Conservation (phyloP, 1,139 yeast genomes). For the Hanseniaspora gamundiae region DNA sequence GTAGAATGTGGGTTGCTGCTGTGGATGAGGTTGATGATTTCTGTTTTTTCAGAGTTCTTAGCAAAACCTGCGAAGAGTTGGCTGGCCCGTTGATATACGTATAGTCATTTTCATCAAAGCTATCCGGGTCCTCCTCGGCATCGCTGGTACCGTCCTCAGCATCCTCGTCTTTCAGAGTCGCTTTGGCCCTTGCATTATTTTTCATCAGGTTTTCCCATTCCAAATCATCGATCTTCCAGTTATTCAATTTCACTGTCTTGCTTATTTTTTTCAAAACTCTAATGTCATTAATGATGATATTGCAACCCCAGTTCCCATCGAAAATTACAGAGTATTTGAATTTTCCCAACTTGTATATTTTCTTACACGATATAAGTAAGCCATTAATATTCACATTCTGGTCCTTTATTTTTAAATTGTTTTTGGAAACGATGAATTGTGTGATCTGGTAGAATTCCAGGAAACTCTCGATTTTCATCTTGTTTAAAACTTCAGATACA, state of each 20-base stretch:
- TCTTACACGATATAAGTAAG: conserved; percentile 11
- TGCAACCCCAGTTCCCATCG: conserved; percentile 21
- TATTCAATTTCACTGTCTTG: conserved; percentile 1
- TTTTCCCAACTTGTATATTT: conserved; percentile 17
- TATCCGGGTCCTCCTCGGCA: neutral
- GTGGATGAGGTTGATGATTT: neutral
- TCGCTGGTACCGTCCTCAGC: neutral
- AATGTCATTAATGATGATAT: conserved; percentile 18
- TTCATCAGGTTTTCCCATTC: conserved; percentile 3
- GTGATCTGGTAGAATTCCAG: conserved; percentile 15
- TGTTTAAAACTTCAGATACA: conserved; percentile 14
- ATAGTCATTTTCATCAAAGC: neutral
- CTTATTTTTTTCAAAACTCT: conserved; percentile 10
- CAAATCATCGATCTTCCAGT: conserved; percentile 3
- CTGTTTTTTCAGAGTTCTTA: neutral
- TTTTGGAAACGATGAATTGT: conserved; percentile 8
- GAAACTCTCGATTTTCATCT: conserved; percentile 18
- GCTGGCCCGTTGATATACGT: neutral
- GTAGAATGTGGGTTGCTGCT: neutral
- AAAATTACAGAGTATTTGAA: conserved; percentile 18
- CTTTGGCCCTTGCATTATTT: neutral
- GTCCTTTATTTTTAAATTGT: conserved; percentile 3
- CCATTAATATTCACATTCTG: conserved; percentile 4
- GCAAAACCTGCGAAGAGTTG: neutral
- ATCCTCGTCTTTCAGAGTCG: no score